Percentiles rank a stretch among this genome's conserved stretches.
These are phyloP conservation scores for Cinnamomum micranthum DNA, from an alignment of 164 flowering plant species.

Conservation along the genomic window DNA sequence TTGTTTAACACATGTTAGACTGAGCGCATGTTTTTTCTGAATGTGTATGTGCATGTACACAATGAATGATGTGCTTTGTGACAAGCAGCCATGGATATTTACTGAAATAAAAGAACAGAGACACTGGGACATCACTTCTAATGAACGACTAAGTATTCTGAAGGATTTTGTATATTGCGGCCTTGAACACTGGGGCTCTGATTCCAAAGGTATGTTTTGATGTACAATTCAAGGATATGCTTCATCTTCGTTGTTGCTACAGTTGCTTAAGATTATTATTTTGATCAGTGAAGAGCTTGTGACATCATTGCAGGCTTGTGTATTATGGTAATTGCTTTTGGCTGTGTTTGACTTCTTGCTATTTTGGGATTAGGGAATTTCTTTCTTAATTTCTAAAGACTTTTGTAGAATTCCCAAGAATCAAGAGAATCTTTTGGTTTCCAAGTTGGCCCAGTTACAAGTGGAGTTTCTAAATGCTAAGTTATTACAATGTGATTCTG, in stretches of 20 bases:
- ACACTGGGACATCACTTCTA: constrained; percentile 96
- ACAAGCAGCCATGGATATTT: constrained; percentile 92
- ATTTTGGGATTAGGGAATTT: too few species aligned
- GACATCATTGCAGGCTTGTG: not conserved
- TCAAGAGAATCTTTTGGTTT: not conserved
- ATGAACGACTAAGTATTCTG: constrained; percentile 67
- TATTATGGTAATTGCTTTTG: not conserved
- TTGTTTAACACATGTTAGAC: constrained; percentile 3
- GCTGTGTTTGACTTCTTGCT: not conserved
- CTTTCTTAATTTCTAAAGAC: not conserved
- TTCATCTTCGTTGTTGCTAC: not conserved
- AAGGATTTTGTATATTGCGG: constrained; percentile 81
- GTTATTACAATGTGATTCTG: not conserved
- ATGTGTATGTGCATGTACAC: not conserved
- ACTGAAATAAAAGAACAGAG: constrained; percentile 97
- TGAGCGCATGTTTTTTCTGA: not conserved
- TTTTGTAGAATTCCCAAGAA: too few species aligned
- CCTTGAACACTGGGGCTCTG: constrained; percentile 99
- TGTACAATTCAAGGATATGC: too few species aligned
- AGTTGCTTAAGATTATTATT: not conserved
- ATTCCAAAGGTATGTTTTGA: constrained; percentile 66
- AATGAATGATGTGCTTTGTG: constrained; percentile 6
- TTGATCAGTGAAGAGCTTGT: not conserved
- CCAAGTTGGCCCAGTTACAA: not conserved
- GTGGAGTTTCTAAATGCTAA: not conserved